phyloP scores from a whole-genome alignment of 2,329 filamentous ascomycete genomes.

The Cryphonectria japonica region DNA sequence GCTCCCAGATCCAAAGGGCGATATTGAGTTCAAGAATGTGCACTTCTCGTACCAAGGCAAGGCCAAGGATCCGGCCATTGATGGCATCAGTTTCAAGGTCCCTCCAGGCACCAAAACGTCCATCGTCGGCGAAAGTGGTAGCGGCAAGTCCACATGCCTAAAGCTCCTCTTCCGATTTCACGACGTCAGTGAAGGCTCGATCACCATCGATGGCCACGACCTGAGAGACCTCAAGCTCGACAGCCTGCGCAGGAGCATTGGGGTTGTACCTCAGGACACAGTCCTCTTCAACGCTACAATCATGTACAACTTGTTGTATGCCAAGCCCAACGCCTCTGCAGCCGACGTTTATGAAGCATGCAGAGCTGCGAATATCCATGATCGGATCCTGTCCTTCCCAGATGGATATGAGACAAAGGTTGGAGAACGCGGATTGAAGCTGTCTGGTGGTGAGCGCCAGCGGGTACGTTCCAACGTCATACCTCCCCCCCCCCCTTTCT shows the following conservation, averaged over 20 bases:
- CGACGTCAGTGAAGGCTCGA: slow-evolving; percentile 49
- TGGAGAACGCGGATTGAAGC: slow-evolving; percentile 82
- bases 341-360: slow-evolving; percentile 84
- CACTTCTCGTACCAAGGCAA: slow-evolving; percentile 48
- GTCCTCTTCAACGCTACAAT: slow-evolving; percentile 91
- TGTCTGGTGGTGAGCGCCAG: slow-evolving; percentile 92
- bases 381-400: slow-evolving; percentile 86
- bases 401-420: slow-evolving; percentile 90
- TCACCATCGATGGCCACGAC: slow-evolving; percentile 58
- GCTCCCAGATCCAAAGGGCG: slow-evolving; percentile 40
- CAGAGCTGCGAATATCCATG: slow-evolving; percentile 86
- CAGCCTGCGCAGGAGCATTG: slow-evolving; percentile 81
- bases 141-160: slow-evolving; percentile 53
- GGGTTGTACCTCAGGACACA: slow-evolving; percentile 94
- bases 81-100: slow-evolving; percentile 47
- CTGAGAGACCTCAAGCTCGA: slow-evolving; percentile 84
- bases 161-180: slow-evolving; percentile 58
- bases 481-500: neutral
- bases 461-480: slow-evolving; percentile 50
- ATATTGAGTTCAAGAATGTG: slow-evolving; percentile 48
- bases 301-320: slow-evolving; percentile 94
- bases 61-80: slow-evolving; percentile 41
- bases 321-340: slow-evolving; percentile 78
- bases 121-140: slow-evolving; percentile 50
- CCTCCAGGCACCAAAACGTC: slow-evolving; percentile 50